Base-by-base conservation (phyloP, 345 rosid genomes). In the Ceriops zippeliana region DNA sequence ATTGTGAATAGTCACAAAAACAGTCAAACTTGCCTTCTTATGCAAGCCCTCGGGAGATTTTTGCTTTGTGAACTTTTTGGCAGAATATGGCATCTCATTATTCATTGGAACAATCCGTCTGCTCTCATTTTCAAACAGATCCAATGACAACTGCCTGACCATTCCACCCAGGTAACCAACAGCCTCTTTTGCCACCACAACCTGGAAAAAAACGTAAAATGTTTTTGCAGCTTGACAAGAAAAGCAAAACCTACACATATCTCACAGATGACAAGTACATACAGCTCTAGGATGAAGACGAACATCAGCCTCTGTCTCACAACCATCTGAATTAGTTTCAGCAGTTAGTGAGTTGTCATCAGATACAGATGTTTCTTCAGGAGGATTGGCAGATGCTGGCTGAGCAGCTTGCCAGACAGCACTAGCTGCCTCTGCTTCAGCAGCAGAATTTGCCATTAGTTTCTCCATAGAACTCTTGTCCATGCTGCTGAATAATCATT, bases 331-430 rank as follows among this genome's bases (percentile, higher is more conserved):
- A 75, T 77, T 78, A 62, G 85, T 76, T 70, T 82, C 99, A 57
- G 87, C 86, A 58, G 84, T 85, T 66, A 83, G 84, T 53, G 89
- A 95, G 68, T 81, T 88, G 61, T 82, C 92, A 84, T 86, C 97
- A 63, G 97, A 88, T 73, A 84, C 68, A 67, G 96, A 81, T 70
- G 89, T 81, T 75, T 80, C 97, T 75, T 88, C 99, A 17, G 81
- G 77, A 70, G 90, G 74, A 80, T 72, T 68, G 63, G 81, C 67
- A 72, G 93, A 81, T 68, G 85, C 86, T 73, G 83, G 75, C 80
- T 91, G 96, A 61, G 97, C 93, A 76, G 99, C 98, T 82, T 90
- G 96, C 98, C 98, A 95, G 68, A 95, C 90, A 76, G 97, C 91
- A 78, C 70, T 85, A 73, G 96, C 99, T 52, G 80, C 99, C 84